These are phyloP conservation scores for Fusarium camptoceras DNA, from an alignment of 2,329 filamentous ascomycete genomes.

Conservation along the genomic window DNA sequence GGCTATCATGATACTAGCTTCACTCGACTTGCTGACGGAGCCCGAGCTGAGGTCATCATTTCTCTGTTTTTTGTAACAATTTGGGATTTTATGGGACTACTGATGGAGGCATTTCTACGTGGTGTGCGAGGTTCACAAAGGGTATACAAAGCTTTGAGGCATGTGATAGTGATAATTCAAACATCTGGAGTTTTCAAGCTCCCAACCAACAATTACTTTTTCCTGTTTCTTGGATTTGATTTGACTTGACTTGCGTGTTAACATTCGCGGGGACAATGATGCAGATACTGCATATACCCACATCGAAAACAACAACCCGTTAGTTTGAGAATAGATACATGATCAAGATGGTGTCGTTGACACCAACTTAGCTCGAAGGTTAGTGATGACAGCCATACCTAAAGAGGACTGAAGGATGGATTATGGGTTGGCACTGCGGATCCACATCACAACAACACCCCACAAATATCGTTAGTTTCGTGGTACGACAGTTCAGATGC, in stretches of 20 bases:
- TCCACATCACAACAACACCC: constrained; percentile 24
- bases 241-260: too few relatives aligned
- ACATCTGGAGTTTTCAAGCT: constrained; percentile 28
- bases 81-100: constrained; percentile 33
- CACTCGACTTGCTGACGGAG: constrained; percentile 30
- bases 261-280: constrained; percentile 28
- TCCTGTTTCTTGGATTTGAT: constrained; percentile 3
- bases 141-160: constrained; percentile 30
- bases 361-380: constrained; percentile 32
- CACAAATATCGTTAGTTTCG: constrained; percentile 27
- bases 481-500: constrained; percentile 34
- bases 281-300: constrained; percentile 22
- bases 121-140: constrained; percentile 25
- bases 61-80: constrained; percentile 40
- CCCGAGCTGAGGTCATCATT: constrained; percentile 34
- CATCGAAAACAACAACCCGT: constrained; percentile 26
- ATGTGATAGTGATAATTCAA: constrained; percentile 23
- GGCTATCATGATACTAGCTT: constrained; percentile 29
- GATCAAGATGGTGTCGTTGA: constrained; percentile 33
- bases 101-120: constrained; percentile 27
- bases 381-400: constrained; percentile 40
- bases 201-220: constrained; percentile 14
- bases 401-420: constrained; percentile 29
- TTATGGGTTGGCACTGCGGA: constrained; percentile 18
- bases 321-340: constrained; percentile 23